Base-by-base conservation (phyloP, 2,329 filamentous ascomycete genomes). In the Colletotrichum echinochloae region DNA sequence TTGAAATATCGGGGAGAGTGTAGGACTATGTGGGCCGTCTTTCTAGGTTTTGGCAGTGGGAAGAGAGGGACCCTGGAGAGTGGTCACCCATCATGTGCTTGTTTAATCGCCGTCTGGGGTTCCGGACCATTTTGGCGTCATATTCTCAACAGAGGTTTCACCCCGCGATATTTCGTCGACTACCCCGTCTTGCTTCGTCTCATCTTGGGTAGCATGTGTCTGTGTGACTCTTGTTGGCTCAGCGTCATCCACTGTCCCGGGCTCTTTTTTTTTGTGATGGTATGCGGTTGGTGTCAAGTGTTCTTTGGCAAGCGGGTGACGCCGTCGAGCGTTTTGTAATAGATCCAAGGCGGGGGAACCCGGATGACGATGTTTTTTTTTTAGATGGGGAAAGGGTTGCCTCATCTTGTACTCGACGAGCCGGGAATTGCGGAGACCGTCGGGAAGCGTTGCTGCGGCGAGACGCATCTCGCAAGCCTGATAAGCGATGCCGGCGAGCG, bases 31-130 rank as follows among this genome's bases (percentile, higher is more conserved):
- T 37, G 62, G 54, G 39, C 30, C 20, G 48, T 54, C 48, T 41
- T 65, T 54, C 33, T 7, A 20, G 46, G 16, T 16, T 35, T n/a
- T 52, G 55, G 49, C 35, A 55, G 56, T 16, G 26, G 63, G 41
- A 56, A 26, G 63, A 30, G 63, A 35, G 23, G 41, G 33, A 35
- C 30, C 52, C 52, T 56, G 39, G 63, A 33, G 63, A 51, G 67
- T 51, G 55, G 56, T 30, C 63, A 46, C 61, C 49, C 63, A 39
- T 66, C 65, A 44, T 70, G 66, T 56, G 51, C 49, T 37, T 60
- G 30, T 61, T 30, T 55, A 61, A 55, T 66, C 49, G 65, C 46
- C 18, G 26, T 56, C 41, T 57, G 39, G 26, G 56, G 41, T 49
- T 41, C 28, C 51, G 35, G 63, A 48, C 44, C 51, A 44, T 51